Conservation (phyloP, 169 alveolate genomes). For the Pseudocohnilembus persalinus region DNA sequence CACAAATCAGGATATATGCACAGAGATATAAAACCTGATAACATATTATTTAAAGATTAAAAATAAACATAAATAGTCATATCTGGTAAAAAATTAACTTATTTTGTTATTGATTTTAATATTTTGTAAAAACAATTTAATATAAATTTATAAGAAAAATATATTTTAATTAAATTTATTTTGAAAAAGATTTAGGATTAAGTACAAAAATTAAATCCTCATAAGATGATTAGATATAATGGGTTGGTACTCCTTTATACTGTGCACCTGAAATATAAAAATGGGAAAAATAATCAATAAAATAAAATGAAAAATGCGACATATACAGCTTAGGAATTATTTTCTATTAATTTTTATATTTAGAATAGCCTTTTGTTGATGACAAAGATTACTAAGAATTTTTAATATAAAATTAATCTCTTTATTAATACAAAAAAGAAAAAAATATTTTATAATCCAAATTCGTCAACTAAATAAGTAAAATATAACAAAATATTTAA, state of each 20-base stretch:
- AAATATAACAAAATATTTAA: no score
- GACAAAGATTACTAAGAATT: neutral
- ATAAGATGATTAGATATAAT: neutral
- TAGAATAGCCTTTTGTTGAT: neutral
- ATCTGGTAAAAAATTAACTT: no score
- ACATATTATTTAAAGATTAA: no score
- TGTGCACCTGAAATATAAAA: neutral
- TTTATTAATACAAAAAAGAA: neutral
- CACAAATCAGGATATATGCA: neutral
- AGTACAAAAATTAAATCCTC: neutral
- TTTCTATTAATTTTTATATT: no score
- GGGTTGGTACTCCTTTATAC: neutral
- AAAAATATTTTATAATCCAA: neutral
- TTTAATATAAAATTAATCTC: neutral
- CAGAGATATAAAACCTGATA: neutral
- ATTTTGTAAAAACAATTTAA: neutral
- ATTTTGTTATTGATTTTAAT: no score
- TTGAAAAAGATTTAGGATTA: neutral
- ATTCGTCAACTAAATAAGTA: no score
- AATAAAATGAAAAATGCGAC: neutral
- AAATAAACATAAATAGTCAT: neutral
- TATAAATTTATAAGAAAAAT: no score
- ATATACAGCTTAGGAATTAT: neutral
- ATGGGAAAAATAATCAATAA: no score
- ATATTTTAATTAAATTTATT: no score